phyloP scores from a whole-genome alignment of 805 yeast species.

The Starmera dryadoides region DNA sequence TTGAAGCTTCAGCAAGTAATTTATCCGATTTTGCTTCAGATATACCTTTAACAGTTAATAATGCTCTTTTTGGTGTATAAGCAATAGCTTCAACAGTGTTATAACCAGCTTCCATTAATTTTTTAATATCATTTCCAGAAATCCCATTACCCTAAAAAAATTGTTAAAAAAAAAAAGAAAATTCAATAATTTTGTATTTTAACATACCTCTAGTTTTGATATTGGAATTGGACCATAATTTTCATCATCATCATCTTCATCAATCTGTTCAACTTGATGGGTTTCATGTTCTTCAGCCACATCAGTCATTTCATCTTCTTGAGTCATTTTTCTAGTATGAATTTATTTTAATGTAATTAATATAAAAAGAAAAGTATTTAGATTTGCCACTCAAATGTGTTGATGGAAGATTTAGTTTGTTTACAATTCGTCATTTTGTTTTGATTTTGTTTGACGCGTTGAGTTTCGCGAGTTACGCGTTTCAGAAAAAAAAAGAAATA shows the following conservation, averaged over 20 bases:
- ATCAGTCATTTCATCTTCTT: not conserved
- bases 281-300: too few species aligned
- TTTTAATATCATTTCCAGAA: constrained; percentile 66
- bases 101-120: constrained; percentile 74
- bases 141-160: constrained; percentile 73
- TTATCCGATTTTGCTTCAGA: constrained; percentile 94
- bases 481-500: too few species aligned
- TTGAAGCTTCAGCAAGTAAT: constrained; percentile 73
- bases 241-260: constrained; percentile 39
- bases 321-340: too few species aligned
- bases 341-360: too few species aligned
- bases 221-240: constrained; percentile 52
- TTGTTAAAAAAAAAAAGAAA: too few species aligned
- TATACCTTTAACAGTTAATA: constrained; percentile 79
- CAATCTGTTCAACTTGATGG: not conserved
- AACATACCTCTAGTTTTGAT: constrained; percentile 34
- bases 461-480: too few species aligned
- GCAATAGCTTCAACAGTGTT: constrained; percentile 92
- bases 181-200: too few species aligned
- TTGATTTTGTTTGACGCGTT: too few species aligned
- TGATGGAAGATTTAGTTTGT: too few species aligned
- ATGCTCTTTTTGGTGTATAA: constrained; percentile 78
- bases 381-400: too few species aligned
- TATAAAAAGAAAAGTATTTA: too few species aligned
- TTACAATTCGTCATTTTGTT: too few species aligned